Conservation (phyloP, 2,329 filamentous ascomycete genomes). For the Epichloe sylvatica region DNA sequence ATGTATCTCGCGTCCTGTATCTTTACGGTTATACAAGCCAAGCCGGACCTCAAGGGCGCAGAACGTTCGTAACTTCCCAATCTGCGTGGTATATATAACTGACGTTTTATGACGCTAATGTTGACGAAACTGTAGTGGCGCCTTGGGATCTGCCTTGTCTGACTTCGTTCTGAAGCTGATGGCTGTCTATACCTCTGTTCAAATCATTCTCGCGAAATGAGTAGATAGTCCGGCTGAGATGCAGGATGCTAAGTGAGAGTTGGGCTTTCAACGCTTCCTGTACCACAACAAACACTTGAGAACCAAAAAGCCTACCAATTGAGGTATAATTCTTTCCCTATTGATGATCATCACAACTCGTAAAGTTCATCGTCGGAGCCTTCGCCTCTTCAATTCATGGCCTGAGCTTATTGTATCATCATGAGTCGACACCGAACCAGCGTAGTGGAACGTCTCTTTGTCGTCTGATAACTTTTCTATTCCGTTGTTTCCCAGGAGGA, state of each 20-base stretch:
- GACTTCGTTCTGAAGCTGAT: constrained; percentile 27
- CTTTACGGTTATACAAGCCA: constrained; percentile 37
- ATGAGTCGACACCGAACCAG: constrained; percentile 1
- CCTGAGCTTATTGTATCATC: constrained; percentile 8
- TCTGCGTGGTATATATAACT: background rate
- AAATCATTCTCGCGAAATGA: constrained; percentile 21
- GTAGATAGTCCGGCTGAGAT: background rate
- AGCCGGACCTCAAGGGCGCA: constrained; percentile 31
- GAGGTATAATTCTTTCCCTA: too few species aligned
- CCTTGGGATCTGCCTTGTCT: constrained; percentile 18
- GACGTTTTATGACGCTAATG: background rate
- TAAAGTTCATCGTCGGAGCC: constrained; percentile 13
- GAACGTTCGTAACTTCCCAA: constrained; percentile 17
- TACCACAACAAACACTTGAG: too few species aligned
- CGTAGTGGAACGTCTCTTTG: constrained; percentile 11
- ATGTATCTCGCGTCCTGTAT: constrained; percentile 38
- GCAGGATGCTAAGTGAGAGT: background rate
- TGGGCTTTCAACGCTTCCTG: too few species aligned
- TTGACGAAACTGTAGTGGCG: constrained; percentile 19
- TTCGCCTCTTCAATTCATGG: constrained; percentile 19
- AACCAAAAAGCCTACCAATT: too few species aligned
- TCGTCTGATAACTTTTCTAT: constrained; percentile 33
- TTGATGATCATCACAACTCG: background rate
- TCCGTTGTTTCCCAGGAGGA: constrained; percentile 56
- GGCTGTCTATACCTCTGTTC: constrained; percentile 29